These are phyloP conservation scores for Pseudoperonospora humuli DNA, from an alignment of 352 stramenopile species.

Conservation along the genomic window DNA sequence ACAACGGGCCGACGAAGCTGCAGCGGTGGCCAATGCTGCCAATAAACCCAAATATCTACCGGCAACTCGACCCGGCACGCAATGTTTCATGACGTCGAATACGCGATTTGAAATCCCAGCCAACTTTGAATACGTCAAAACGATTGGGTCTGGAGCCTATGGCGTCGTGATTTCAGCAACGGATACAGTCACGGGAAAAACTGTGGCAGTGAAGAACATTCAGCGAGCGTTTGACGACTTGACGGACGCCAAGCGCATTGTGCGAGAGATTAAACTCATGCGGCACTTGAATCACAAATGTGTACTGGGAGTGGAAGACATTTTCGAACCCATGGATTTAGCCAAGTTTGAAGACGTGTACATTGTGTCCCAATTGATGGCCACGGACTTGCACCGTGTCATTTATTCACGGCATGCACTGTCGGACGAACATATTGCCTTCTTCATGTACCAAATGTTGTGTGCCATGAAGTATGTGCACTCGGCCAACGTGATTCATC, in stretches of 20 bases:
- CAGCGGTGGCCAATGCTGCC: constrained; percentile 46
- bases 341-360: constrained; percentile 85
- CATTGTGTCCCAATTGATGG: constrained; percentile 88
- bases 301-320: constrained; percentile 73
- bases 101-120: constrained; percentile 76
- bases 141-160: constrained; percentile 87
- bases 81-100: constrained; percentile 84
- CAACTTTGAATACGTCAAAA: constrained; percentile 78
- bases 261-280: constrained; percentile 95
- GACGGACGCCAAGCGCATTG: constrained; percentile 98
- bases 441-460: constrained; percentile 89
- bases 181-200: constrained; percentile 33
- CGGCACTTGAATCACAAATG: constrained; percentile 89
- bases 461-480: constrained; percentile 92
- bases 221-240: constrained; percentile 93
- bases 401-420: constrained; percentile 85
- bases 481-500: constrained; percentile 90
- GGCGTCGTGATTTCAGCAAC: constrained; percentile 85
- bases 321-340: constrained; percentile 56
- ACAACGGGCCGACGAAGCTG: constrained; percentile 56
- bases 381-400: constrained; percentile 84
- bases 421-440: constrained; percentile 80
- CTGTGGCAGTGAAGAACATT: constrained; percentile 92
- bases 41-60: constrained; percentile 84
- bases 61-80: constrained; percentile 46